Evolutionary conservation across 2,329 filamentous ascomycete species (phyloP).

Genomic region (Huntiella abstrusa): DNA sequence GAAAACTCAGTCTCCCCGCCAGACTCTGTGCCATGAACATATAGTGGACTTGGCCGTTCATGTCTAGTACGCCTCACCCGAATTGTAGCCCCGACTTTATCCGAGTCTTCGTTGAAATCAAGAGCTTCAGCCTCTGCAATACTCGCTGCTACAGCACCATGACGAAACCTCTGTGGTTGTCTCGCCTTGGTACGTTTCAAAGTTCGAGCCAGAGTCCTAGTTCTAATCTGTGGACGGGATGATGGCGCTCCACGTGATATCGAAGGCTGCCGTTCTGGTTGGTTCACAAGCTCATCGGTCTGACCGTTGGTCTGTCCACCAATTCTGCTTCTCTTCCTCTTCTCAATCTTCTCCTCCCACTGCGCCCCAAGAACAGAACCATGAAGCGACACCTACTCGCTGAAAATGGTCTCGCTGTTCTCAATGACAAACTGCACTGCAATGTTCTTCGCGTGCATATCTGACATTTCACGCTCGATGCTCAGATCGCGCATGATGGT

Average conservation of each 20-base stretch:
- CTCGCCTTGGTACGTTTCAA: background rate
- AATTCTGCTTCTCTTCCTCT: background rate
- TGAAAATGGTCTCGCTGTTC: slow-evolving; percentile 68
- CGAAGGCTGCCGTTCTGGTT: slow-evolving; percentile 1
- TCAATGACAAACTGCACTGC: slow-evolving; percentile 88
- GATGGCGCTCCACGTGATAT: background rate
- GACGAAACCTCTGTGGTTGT: background rate
- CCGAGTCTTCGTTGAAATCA: background rate
- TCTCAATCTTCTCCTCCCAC: background rate
- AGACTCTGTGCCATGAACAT: background rate
- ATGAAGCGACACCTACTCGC: slow-evolving; percentile 19
- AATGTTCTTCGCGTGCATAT: slow-evolving; percentile 84
- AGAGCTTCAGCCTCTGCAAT: background rate
- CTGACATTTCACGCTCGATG: slow-evolving; percentile 84
- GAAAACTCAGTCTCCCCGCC: background rate
- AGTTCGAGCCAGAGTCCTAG: background rate
- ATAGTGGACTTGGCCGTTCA: background rate
- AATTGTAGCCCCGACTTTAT: background rate
- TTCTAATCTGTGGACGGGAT: background rate
- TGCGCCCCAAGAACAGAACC: slow-evolving; percentile 5
- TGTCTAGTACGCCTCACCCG: background rate
- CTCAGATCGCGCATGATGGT: slow-evolving; percentile 89
- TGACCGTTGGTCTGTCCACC: background rate
- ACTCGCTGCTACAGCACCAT: background rate
- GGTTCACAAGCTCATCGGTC: background rate